A percentile compares a stretch with the other conserved stretches of the same genome.
phyloP scores from a whole-genome alignment of 768 basidiomycete genomes.

The Trametes sanguinea region DNA sequence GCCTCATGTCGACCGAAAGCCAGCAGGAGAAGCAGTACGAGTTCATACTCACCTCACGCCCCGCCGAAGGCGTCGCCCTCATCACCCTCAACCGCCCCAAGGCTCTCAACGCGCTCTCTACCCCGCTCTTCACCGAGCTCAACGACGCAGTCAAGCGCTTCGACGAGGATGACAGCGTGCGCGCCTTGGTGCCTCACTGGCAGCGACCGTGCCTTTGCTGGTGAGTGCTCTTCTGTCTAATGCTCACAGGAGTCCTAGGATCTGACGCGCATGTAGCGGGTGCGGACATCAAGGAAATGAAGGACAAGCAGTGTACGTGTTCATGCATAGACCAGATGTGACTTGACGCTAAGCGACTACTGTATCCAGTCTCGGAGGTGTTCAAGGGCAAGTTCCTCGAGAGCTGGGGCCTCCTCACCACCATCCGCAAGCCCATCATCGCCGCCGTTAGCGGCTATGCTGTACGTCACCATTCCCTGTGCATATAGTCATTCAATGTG shows the following conservation, averaged over 20 bases:
- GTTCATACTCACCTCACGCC: conserved; percentile 68
- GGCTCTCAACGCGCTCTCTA: conserved; percentile 84
- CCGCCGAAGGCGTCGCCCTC: conserved; percentile 69
- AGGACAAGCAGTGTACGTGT: conserved; percentile 83
- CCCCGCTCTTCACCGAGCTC: conserved; percentile 78
- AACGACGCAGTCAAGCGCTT: conserved; percentile 73
- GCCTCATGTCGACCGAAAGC: conserved; percentile 47
- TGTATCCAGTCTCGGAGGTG: conserved; percentile 73
- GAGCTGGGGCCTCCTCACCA: conserved; percentile 75
- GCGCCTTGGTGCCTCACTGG: conserved; percentile 91
- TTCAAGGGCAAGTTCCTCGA: conserved; percentile 85
- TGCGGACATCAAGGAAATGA: conserved; percentile 99
- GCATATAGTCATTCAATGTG: no score
- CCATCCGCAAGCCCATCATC: conserved; percentile 88
- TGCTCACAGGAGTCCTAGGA: not conserved
- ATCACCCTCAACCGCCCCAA: conserved; percentile 90
- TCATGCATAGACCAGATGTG: not conserved
- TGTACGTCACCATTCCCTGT: conserved; percentile 45
- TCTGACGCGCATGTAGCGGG: conserved; percentile 58
- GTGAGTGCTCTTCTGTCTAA: conserved; percentile 42
- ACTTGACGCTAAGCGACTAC: conserved; percentile 22
- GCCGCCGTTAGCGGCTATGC: conserved; percentile 96
- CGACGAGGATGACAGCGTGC: conserved; percentile 68
- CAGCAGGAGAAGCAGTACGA: conserved; percentile 46
- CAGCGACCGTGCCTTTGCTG: conserved; percentile 90